These are phyloP conservation scores for Podaxis rugospora DNA, from an alignment of 768 basidiomycete species.

Conservation along the genomic window DNA sequence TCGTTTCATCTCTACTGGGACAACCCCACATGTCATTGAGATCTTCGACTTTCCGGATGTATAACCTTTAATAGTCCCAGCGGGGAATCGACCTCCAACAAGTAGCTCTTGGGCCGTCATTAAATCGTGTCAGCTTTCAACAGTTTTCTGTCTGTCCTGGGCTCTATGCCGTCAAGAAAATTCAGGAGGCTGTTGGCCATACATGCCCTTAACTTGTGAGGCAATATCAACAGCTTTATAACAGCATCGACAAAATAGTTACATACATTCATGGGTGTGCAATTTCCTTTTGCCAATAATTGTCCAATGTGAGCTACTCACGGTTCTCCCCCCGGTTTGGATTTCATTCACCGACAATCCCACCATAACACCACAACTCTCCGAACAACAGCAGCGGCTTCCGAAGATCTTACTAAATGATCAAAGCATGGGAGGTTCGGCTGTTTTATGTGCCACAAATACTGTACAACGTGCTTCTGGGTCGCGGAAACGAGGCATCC, in stretches of 20 bases:
- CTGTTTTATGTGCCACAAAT: constrained; percentile 3
- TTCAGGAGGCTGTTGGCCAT: neutral
- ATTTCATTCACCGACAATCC: neutral
- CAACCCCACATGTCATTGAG: neutral
- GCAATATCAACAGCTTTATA: neutral
- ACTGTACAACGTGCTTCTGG: constrained; percentile 8
- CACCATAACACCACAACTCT: constrained; percentile 1
- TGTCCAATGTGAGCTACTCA: neutral
- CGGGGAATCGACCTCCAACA: neutral
- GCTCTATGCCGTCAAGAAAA: neutral
- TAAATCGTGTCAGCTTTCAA: neutral
- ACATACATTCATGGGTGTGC: neutral
- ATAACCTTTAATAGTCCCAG: neutral
- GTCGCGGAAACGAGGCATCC: constrained; percentile 9
- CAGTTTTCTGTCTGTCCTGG: neutral
- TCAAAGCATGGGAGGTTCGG: constrained; percentile 8
- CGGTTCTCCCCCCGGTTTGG: neutral
- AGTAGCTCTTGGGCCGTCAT: neutral
- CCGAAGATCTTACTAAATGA: constrained; percentile 3
- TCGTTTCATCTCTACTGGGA: neutral
- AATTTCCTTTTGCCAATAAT: neutral
- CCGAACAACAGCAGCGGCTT: neutral
- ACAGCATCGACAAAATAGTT: neutral
- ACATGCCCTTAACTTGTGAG: neutral
- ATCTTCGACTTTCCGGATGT: neutral